Evolutionary conservation across 495 filamentous ascomycete species (phyloP).

Genomic region (Bacidia gigantensis): DNA sequence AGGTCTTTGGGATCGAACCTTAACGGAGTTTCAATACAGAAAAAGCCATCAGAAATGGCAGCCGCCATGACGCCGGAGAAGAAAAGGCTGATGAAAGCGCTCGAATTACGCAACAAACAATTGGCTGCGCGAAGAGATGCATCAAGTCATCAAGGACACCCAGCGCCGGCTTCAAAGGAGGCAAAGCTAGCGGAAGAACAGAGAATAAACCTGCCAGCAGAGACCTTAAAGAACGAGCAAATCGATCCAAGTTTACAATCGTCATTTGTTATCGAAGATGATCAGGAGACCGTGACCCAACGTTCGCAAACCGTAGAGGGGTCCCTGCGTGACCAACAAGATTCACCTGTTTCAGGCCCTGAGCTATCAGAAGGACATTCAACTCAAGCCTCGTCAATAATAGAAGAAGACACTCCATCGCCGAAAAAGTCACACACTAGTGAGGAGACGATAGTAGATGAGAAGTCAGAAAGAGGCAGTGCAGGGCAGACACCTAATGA

Average conservation of each 20-base stretch:
- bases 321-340: slow-evolving; percentile 3
- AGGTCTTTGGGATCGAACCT: slow-evolving; percentile 19
- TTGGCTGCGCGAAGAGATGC: slow-evolving; percentile 29
- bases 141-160: not conserved
- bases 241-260: no score
- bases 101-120: slow-evolving; percentile 75
- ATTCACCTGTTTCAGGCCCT: slow-evolving; percentile 15
- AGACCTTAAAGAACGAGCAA: no score
- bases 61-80: slow-evolving; percentile 75
- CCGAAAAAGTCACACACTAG: not conserved
- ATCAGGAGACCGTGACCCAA: not conserved
- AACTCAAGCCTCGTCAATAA: slow-evolving; percentile 19
- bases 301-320: not conserved
- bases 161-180: not conserved
- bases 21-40: slow-evolving; percentile 25
- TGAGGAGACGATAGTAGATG: slow-evolving; percentile 1
- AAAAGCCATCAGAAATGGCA: slow-evolving; percentile 26
- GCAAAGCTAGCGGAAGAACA: no score
- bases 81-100: slow-evolving; percentile 79
- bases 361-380: slow-evolving; percentile 15
- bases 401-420: slow-evolving; percentile 10
- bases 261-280: no score
- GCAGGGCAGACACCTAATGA: no score
- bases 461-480: no score
- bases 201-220: no score